These are phyloP conservation scores for Cyberlindnera xylosilytica DNA, from an alignment of 805 yeast species.

Conservation along the genomic window DNA sequence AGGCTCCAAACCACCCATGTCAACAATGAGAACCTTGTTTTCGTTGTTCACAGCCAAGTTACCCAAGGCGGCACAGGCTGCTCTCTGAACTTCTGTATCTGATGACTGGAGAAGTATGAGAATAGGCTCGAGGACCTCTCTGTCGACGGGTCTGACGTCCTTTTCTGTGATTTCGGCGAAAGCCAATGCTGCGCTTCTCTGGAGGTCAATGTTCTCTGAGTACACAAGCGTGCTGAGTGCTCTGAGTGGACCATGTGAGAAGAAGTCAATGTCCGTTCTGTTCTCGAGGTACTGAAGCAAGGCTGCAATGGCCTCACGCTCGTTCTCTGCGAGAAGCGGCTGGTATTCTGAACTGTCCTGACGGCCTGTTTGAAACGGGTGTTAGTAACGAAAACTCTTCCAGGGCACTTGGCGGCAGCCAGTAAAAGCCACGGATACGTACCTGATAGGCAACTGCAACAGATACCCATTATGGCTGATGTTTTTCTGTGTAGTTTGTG, in stretches of 20 bases:
- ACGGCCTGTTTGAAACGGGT: conserved; percentile 8
- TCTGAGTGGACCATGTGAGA: conserved; percentile 76
- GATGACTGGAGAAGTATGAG: conserved; percentile 78
- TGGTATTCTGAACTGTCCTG: conserved; percentile 44
- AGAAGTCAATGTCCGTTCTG: conserved; percentile 83
- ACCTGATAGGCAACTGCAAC: conserved; percentile 23
- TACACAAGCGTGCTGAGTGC: conserved; percentile 92
- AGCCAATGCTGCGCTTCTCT: conserved; percentile 95
- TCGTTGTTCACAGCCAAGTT: conserved; percentile 95
- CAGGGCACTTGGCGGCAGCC: not conserved
- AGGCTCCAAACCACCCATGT: conserved; percentile 97
- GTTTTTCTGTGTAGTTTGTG: not conserved
- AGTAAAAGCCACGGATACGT: conserved; percentile 2
- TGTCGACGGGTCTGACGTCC: conserved; percentile 84
- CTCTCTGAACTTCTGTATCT: conserved; percentile 95
- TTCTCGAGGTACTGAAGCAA: conserved; percentile 87
- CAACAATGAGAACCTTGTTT: conserved; percentile 88
- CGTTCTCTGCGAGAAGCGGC: conserved; percentile 89
- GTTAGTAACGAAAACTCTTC: conserved; percentile 9
- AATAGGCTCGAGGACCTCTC: conserved; percentile 92
- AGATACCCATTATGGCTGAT: conserved; percentile 18
- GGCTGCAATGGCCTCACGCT: conserved; percentile 92
- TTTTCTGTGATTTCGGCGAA: conserved; percentile 98
- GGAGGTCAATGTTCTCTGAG: conserved; percentile 91
- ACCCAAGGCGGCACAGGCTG: conserved; percentile 99